Percentiles rank a stretch among this genome's conserved stretches.
These are phyloP conservation scores for Microbotryum intermedium DNA, from an alignment of 1,284 basidiomycete genomes.

Conservation along the genomic window DNA sequence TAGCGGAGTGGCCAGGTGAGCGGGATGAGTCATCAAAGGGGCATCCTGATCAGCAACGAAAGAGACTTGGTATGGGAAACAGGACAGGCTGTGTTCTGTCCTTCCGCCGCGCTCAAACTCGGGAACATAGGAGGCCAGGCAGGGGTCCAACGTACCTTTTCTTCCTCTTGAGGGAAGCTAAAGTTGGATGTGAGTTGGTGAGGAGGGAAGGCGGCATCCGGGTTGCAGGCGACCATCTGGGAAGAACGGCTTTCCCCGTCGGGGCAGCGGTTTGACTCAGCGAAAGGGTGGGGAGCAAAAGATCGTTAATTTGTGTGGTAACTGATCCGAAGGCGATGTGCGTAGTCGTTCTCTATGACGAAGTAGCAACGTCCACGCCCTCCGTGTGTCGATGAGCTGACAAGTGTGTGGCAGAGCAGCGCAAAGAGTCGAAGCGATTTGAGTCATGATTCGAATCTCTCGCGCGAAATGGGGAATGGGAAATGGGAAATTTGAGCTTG, in stretches of 20 bases:
- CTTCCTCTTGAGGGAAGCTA: slow-evolving; percentile 29
- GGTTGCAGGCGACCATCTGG: slow-evolving; percentile 12
- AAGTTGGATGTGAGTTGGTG: slow-evolving; percentile 21
- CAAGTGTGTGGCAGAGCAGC: too few species aligned
- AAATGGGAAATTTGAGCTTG: too few species aligned
- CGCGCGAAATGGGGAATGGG: too few species aligned
- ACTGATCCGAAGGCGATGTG: too few species aligned
- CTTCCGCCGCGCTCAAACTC: neutral
- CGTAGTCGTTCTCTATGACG: too few species aligned
- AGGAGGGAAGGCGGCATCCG: slow-evolving; percentile 20
- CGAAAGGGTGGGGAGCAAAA: too few species aligned
- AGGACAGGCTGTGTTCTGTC: neutral
- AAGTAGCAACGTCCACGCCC: too few species aligned
- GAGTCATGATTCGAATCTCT: too few species aligned
- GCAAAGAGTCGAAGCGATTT: too few species aligned
- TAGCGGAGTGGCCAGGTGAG: neutral
- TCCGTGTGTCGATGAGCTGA: too few species aligned
- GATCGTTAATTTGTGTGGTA: too few species aligned
- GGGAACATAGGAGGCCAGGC: neutral
- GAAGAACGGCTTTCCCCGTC: neutral
- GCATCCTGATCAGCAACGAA: neutral
- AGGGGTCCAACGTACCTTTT: slow-evolving; percentile 8
- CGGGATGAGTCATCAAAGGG: neutral
- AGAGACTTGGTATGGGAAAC: neutral
- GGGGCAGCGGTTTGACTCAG: too few species aligned